phyloP scores from a whole-genome alignment of 73 alveolate species.

The Blepharisma japonicum region DNA sequence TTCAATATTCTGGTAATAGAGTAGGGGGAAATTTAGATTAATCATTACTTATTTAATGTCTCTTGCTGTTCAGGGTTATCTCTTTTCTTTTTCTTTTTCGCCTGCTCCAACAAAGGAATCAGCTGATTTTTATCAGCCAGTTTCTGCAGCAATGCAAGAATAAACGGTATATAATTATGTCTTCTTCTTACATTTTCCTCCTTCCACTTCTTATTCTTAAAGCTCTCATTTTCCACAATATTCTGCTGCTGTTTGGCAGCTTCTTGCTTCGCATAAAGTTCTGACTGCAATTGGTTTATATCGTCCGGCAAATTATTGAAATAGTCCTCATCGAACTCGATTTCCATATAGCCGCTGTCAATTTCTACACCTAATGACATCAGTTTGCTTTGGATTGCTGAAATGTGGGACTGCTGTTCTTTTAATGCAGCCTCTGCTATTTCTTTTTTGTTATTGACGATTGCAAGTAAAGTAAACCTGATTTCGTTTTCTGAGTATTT shows the following conservation, averaged over 20 bases:
- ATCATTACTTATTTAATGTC: no score
- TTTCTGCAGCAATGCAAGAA: slow-evolving; percentile 64
- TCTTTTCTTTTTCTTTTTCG: slow-evolving; percentile 49
- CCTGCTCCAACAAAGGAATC: slow-evolving; percentile 58
- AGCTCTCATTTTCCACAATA: slow-evolving; percentile 45
- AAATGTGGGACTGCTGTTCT: slow-evolving; percentile 19
- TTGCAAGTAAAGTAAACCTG: slow-evolving; percentile 77
- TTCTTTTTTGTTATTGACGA: slow-evolving; percentile 65
- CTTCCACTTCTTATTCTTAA: slow-evolving; percentile 66
- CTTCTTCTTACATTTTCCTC: slow-evolving; percentile 81
- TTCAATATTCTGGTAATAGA: no score
- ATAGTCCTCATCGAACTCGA: slow-evolving; percentile 48
- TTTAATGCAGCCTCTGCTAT: slow-evolving; percentile 38
- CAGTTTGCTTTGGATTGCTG: slow-evolving; percentile 30
- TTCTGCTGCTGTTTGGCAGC: slow-evolving; percentile 34
- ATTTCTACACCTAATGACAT: slow-evolving; percentile 29
- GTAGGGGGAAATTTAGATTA: no score
- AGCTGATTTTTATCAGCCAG: slow-evolving; percentile 71
- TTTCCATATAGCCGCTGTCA: slow-evolving; percentile 40
- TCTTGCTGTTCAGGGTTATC: no score
- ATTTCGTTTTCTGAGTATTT: slow-evolving; percentile 65
- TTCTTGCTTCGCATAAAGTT: slow-evolving; percentile 34
- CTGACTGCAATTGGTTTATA: slow-evolving; percentile 43
- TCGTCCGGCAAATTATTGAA: slow-evolving; percentile 40
- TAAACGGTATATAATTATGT: slow-evolving; percentile 80